Conservation (phyloP, 257 asterid species). For the Solanum chmielewskii region DNA sequence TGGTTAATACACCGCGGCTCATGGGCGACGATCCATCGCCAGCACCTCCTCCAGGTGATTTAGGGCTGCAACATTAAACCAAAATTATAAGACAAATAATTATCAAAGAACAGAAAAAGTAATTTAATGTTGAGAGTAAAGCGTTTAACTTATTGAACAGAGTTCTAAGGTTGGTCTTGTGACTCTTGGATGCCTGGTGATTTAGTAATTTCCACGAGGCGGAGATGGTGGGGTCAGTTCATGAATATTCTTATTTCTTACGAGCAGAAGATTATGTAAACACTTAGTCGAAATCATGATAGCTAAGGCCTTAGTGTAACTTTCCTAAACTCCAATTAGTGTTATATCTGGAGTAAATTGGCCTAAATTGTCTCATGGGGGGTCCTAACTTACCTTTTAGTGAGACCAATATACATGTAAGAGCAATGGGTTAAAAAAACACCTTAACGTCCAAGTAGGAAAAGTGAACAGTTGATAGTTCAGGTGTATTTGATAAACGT, state of each 20-base stretch:
- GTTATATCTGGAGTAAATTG: neutral
- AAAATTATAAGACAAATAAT: neutral
- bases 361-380: neutral
- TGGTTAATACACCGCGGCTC: slow-evolving; percentile 6
- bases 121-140: neutral
- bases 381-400: neutral
- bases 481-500: neutral
- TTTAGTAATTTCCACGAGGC: neutral
- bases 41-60: slow-evolving; percentile 35
- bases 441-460: neutral
- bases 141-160: neutral
- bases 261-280: neutral
- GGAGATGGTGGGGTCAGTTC: neutral
- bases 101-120: neutral
- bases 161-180: neutral
- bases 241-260: neutral
- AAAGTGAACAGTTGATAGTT: neutral
- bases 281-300: neutral
- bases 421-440: no score
- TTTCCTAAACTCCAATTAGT: no score
- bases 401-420: neutral
- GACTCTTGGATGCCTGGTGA: neutral
- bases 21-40: slow-evolving; percentile 16
- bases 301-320: neutral
- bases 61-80: slow-evolving; percentile 25